Evolutionary conservation across 78 protist species (phyloP).

Genomic region (Bodo saltans): DNA sequence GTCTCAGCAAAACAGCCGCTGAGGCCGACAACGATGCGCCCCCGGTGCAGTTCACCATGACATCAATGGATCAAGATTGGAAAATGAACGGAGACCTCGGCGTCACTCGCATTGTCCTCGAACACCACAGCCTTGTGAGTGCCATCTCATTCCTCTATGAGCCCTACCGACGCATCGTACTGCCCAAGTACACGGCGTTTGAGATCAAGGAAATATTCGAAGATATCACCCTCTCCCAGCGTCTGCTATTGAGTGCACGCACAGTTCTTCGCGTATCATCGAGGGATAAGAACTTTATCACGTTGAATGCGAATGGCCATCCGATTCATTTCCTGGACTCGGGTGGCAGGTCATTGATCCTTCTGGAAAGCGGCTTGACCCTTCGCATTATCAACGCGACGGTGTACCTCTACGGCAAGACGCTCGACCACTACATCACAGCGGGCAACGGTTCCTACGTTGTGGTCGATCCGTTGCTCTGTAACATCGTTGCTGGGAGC

Average conservation of each 20-base stretch:
- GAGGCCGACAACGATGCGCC: too few species aligned
- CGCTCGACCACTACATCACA: background rate
- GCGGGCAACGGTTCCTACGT: background rate
- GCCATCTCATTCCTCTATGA: background rate
- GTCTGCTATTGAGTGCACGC: background rate
- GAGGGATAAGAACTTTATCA: background rate
- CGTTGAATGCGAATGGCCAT: background rate
- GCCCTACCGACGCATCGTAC: background rate
- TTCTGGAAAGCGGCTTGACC: background rate
- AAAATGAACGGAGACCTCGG: background rate
- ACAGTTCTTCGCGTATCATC: background rate
- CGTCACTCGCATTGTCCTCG: background rate
- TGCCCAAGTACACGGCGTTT: background rate
- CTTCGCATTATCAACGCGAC: background rate
- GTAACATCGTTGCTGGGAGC: background rate
- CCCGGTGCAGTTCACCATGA: too few species aligned
- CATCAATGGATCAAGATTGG: too few species aligned
- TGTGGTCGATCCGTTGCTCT: too few species aligned
- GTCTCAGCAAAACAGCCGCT: too few species aligned
- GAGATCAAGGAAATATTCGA: background rate
- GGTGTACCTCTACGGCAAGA: background rate
- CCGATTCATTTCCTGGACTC: background rate
- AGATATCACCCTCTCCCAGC: background rate
- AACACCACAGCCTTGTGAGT: background rate
- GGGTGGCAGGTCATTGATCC: background rate